These are phyloP conservation scores for Bathelium albidoporum DNA, from an alignment of 495 filamentous ascomycete species.

Conservation along the genomic window DNA sequence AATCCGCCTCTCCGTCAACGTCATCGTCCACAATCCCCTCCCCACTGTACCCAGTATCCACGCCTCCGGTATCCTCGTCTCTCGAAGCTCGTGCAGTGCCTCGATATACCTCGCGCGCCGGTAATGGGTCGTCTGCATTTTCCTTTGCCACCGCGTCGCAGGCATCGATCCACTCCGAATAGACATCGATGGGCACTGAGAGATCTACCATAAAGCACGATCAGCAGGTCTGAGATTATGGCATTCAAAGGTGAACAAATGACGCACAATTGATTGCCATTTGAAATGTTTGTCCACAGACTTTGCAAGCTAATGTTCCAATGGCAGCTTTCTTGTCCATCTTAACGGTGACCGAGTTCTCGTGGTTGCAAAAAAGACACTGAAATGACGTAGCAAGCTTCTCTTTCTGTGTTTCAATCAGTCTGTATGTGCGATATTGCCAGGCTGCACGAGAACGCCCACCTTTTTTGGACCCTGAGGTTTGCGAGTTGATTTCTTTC, in stretches of 20 bases:
- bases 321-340: constrained; percentile 85
- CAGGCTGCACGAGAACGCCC: not conserved
- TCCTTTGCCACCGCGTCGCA: constrained; percentile 72
- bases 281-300: constrained; percentile 88
- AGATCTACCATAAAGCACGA: constrained; percentile 49
- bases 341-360: constrained; percentile 77
- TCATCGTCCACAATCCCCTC: constrained; percentile 22
- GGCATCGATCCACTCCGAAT: constrained; percentile 96
- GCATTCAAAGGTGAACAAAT: not conserved
- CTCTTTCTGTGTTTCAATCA: constrained; percentile 53
- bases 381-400: constrained; percentile 79
- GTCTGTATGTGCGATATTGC: not conserved
- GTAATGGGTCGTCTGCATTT: constrained; percentile 6
- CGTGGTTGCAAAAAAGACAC: constrained; percentile 98
- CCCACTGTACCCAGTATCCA: constrained; percentile 28
- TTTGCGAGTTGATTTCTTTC: constrained; percentile 85
- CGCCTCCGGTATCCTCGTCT: constrained; percentile 18
- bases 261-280: constrained; percentile 80
- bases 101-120: constrained; percentile 6
- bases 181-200: constrained; percentile 84
- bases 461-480: constrained; percentile 81
- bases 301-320: constrained; percentile 75
- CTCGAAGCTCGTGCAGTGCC: constrained; percentile 12
- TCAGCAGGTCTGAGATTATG: constrained; percentile 4
- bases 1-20: constrained; percentile 32